Evolutionary conservation across 1,139 yeast species (phyloP), one percentile per base, ranked within the genome.

Genomic region (Candida glucosophila): DNA sequence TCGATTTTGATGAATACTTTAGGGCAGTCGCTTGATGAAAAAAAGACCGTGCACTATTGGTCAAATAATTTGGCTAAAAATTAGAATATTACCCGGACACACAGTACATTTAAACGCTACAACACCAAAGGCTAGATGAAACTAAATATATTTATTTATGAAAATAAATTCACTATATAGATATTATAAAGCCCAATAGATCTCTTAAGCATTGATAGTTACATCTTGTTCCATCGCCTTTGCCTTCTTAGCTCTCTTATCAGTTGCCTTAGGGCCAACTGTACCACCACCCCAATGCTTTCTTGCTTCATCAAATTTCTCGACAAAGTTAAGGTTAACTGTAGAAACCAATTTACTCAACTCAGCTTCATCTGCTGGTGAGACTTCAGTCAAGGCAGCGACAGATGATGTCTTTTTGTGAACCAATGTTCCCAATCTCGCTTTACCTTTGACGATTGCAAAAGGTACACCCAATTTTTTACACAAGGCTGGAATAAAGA

Each of bases 251-350:
- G 58, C 58, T 29, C 39, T 55, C 70, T 74, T 77, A 50, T 73
- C 83, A 52, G 68, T 72, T 49, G 94, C 80, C 74, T 83, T 83
- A 49, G 77, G 66, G 60, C 95, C 94, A 73, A 83, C 68, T 61
- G 79, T 53, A 73, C 95, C 95, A 72, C 95, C 95, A 74, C 95
- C 95, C 95, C 95, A 83, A 77, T 80, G 88, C 68, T 81, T 81
- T 73, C 86, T 83, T 57, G 71, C 54, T 47, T 83, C 94, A 52
- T 83, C 94, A 77, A 76, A 80, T 67, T 81, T 79, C 55, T 79
- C 88, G 47, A 63, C 59, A 65, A 76, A 83, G 86, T 80, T 81
- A 47, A 90, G 77, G 67, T 80, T 76, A 62, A 83, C 72, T 55
- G 95, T 77, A 37, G 93, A 76, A 46, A 83, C 71, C 52, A 83